These are phyloP conservation scores for Dryadomyces quercivorus DNA, from an alignment of 2,329 filamentous ascomycete species.

Conservation along the genomic window DNA sequence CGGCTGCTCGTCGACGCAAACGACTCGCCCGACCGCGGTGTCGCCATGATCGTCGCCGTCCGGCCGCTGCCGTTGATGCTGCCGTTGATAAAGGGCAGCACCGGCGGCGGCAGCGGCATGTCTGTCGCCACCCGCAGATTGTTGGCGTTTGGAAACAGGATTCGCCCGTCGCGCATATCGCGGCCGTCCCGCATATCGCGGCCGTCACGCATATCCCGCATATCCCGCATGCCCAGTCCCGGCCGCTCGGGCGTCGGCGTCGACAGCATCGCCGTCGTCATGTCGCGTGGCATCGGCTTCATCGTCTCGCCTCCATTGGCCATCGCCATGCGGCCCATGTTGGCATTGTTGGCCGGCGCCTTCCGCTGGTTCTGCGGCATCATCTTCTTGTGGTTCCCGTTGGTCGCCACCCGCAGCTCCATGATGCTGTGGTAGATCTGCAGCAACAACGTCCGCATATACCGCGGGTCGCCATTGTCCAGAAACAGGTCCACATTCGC, in stretches of 20 bases:
- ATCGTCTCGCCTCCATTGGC: conserved; percentile 26
- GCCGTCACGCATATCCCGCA: too few species aligned
- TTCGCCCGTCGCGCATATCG: conserved; percentile 17
- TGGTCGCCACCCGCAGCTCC: conserved; percentile 44
- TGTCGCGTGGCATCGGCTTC: conserved; percentile 21
- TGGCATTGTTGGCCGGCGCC: conserved; percentile 14
- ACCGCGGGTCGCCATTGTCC: conserved; percentile 52
- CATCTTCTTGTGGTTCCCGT: conserved; percentile 15
- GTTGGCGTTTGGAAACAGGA: conserved; percentile 30
- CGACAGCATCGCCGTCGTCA: conserved; percentile 12
- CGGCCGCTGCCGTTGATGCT: conserved; percentile 35
- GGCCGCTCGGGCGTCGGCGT: conserved; percentile 40
- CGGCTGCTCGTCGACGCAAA: conserved; percentile 50
- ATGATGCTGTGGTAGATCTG: conserved; percentile 56
- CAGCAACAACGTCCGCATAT: conserved; percentile 52
- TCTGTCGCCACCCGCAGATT: conserved; percentile 47
- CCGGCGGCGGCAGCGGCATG: conserved; percentile 23
- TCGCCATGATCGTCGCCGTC: conserved; percentile 45
- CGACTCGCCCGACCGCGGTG: conserved; percentile 72
- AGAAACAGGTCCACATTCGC: conserved; percentile 53
- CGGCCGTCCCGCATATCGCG: too few species aligned
- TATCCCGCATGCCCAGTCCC: conserved; percentile 14
- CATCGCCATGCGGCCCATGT: neutral
- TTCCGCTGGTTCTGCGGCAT: conserved; percentile 6
- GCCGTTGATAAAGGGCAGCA: conserved; percentile 34